Conservation (phyloP, 2,329 filamentous ascomycete species). For the Parafenestella ontariensis region DNA sequence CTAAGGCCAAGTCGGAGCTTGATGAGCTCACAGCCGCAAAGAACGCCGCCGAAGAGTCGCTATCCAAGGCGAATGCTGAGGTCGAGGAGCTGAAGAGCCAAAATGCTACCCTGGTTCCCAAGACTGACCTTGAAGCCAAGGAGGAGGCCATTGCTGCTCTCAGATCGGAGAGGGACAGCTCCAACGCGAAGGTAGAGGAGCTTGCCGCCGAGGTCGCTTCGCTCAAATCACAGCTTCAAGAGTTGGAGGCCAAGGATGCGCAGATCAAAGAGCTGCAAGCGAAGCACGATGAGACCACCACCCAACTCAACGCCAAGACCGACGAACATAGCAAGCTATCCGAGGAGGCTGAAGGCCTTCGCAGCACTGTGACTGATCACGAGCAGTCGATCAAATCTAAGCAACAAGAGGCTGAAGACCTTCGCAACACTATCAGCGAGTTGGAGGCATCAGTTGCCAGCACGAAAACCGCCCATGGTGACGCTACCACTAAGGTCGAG, state of each 20-base stretch:
- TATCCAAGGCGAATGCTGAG: conserved; percentile 28
- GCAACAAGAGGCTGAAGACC: conserved; percentile 29
- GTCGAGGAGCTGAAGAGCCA: conserved; percentile 28
- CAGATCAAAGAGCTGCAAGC: conserved; percentile 23
- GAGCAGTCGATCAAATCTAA: conserved; percentile 19
- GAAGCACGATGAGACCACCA: conserved; percentile 21
- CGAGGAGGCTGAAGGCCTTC: conserved; percentile 23
- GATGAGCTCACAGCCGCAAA: conserved; percentile 22
- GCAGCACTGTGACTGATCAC: background rate
- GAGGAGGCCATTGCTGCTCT: conserved; percentile 33
- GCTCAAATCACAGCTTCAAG: conserved; percentile 33
- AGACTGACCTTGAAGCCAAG: conserved; percentile 37
- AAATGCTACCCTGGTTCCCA: conserved; percentile 23
- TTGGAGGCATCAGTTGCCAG: conserved; percentile 30
- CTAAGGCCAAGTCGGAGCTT: conserved; percentile 25
- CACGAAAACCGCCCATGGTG: conserved; percentile 14
- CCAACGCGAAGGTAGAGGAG: conserved; percentile 29
- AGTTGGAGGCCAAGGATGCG: conserved; percentile 19
- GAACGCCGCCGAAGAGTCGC: conserved; percentile 20
- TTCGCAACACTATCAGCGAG: conserved; percentile 34
- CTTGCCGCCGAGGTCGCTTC: conserved; percentile 28
- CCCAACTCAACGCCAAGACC: conserved; percentile 22
- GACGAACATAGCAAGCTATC: conserved; percentile 29
- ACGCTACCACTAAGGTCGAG: conserved; percentile 23
- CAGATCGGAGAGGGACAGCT: conserved; percentile 31